phyloP scores from a whole-genome alignment of 805 yeast species.

The Starmerella roubikii region DNA sequence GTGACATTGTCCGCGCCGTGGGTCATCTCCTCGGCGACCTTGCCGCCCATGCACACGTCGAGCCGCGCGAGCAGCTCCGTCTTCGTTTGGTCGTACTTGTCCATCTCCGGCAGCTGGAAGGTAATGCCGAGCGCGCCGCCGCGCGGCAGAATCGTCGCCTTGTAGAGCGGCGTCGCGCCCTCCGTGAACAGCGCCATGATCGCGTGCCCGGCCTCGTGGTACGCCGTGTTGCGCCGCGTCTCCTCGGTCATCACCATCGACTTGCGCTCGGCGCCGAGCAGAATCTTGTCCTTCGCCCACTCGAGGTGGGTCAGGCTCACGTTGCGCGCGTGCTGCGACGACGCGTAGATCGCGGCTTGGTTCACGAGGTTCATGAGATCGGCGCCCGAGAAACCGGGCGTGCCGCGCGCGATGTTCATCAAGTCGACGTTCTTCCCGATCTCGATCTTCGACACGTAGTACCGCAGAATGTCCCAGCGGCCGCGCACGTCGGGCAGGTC shows the following conservation, averaged over 20 bases:
- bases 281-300: conserved; percentile 97
- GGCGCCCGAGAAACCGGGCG: conserved; percentile 98
- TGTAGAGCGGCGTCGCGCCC: conserved; percentile 90
- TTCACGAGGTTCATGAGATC: conserved; percentile 89
- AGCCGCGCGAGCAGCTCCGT: conserved; percentile 79
- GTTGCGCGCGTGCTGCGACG: conserved; percentile 77
- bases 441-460: conserved; percentile 84
- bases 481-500: conserved; percentile 98
- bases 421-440: conserved; percentile 77
- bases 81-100: conserved; percentile 84
- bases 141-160: conserved; percentile 92
- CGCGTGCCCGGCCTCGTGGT: conserved; percentile 99
- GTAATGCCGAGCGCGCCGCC: conserved; percentile 96
- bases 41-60: conserved; percentile 99
- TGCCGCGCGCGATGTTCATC: conserved; percentile 83
- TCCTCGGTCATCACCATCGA: conserved; percentile 97
- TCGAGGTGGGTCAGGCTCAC: conserved; percentile 88
- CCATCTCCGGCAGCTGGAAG: conserved; percentile 96
- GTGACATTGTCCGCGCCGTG: conserved; percentile 89
- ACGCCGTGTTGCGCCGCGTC: conserved; percentile 84
- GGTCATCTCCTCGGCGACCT: conserved; percentile 86
- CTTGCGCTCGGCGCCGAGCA: conserved; percentile 96
- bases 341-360: conserved; percentile 96
- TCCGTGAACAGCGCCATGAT: conserved; percentile 90
- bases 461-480: conserved; percentile 78